phyloP scores from a whole-genome alignment of 139 green algal species.

The Pleodorina starrii region DNA sequence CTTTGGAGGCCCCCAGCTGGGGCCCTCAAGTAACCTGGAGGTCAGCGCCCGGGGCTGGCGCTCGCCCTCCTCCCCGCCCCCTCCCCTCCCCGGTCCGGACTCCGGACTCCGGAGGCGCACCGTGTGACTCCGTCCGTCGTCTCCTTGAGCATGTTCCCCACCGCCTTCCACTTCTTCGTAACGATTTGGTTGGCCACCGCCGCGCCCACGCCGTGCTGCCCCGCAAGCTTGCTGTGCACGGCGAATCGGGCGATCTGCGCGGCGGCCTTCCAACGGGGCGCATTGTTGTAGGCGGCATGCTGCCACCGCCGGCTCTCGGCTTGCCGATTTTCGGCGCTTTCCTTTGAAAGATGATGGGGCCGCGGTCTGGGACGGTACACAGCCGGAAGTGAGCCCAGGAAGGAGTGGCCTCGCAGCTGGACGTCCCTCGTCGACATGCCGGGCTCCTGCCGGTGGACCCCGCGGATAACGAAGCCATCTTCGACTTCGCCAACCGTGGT shows the following conservation, averaged over 20 bases:
- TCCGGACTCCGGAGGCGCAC: too few species aligned
- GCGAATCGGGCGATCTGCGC: slow-evolving; percentile 2
- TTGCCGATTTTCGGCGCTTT: background rate
- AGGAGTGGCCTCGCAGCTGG: background rate
- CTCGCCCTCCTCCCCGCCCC: too few species aligned
- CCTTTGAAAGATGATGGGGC: slow-evolving; percentile 10
- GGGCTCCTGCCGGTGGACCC: background rate
- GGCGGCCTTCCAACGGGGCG: background rate
- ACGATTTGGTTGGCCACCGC: slow-evolving; percentile 39
- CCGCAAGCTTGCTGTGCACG: slow-evolving; percentile 23
- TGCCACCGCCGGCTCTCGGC: background rate
- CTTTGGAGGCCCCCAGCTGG: too few species aligned
- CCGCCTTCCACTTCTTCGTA: slow-evolving; percentile 35
- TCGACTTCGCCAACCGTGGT: slow-evolving; percentile 2
- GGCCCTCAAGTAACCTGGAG: too few species aligned
- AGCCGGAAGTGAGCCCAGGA: background rate
- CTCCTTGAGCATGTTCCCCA: slow-evolving; percentile 37
- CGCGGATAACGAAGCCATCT: slow-evolving; percentile 44
- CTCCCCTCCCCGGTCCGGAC: too few species aligned
- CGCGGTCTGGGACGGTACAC: slow-evolving; percentile 4
- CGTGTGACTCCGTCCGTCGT: slow-evolving; percentile 17
- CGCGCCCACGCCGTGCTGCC: slow-evolving; percentile 14
- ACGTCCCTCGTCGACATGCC: background rate
- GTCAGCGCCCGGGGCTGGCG: too few species aligned
- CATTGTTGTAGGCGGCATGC: background rate